Conservation (phyloP, 768 basidiomycete genomes). For the Clathrus columnatus region DNA sequence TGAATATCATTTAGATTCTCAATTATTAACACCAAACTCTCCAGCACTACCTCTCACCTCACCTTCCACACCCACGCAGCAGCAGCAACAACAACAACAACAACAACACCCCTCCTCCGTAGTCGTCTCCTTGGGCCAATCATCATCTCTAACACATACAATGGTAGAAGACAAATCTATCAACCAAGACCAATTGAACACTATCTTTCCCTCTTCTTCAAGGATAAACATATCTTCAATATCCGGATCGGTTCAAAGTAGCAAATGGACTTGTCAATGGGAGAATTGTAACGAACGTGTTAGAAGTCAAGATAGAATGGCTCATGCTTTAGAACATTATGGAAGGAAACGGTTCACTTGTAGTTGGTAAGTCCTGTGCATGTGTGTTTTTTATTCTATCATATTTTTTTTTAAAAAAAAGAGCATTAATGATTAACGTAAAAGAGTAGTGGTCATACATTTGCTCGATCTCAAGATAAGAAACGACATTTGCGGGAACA, state of each 20-base stretch:
- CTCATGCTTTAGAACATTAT: slow-evolving; percentile 3
- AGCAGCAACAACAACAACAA: too few species aligned
- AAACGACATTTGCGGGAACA: slow-evolving; percentile 1
- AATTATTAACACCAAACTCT: background rate
- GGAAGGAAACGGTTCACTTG: slow-evolving; percentile 2
- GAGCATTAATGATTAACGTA: background rate
- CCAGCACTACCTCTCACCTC: background rate
- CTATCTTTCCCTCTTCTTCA: background rate
- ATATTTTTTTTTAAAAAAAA: background rate
- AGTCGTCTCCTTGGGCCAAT: background rate
- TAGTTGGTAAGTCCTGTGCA: slow-evolving; percentile 1
- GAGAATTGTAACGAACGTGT: background rate
- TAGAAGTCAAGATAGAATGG: slow-evolving; percentile 2
- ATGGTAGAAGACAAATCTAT: slow-evolving; percentile 1
- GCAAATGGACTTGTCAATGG: slow-evolving; percentile 4
- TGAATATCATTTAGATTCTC: background rate
- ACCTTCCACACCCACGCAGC: background rate
- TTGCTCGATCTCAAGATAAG: slow-evolving; percentile 5
- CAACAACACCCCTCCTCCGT: background rate
- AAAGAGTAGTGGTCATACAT: background rate
- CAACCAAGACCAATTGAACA: background rate
- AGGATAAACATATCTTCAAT: background rate
- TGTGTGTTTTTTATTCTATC: too few species aligned
- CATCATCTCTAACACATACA: background rate
- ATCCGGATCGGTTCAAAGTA: background rate